Evolutionary conservation across 257 asterid genomes (phyloP), one percentile per base, ranked within the genome.

Genomic region (Catharanthus roseus): DNA sequence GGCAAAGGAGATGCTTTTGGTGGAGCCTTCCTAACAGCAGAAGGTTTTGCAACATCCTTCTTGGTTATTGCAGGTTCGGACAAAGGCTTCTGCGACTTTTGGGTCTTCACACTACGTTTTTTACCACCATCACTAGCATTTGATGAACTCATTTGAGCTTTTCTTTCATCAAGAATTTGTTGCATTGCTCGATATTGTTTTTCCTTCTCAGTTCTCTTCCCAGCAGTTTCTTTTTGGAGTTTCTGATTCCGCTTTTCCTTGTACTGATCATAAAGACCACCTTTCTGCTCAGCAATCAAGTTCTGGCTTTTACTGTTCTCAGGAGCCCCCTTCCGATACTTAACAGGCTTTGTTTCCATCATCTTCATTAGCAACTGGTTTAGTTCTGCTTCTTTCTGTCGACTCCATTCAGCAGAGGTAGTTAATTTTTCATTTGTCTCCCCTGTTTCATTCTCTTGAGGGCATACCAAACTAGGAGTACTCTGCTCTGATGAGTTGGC

Each of bases 351-450:
- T 11, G 93, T 88, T 79, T 95, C 97, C 91, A 86, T 86, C 99
- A 95, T 95, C 85, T 88, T 90, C 80, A 77, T 85, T 64, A 95
- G 79, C 81, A 91, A 78, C 80, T 95, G 95, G 69, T 90, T 85
- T 47, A 91, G 82, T 78, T 95, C 98, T 72, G 92, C 96, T 85
- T 95, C 98, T 82, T 88, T 92, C 80, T 88, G 92, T 38, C 88
- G 89, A 79, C 85, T 83, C 99, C 99, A 95, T 82, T 92, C 96
- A 45, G 89, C 91, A 26, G 97, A 90, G 70, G 80, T 75, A 73
- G 72, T 78, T 79, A 79, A 36, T 65, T 79, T 85, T 75, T 86
- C 89, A 75, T 71, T 65, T 71, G 55, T 78, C 31, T 76, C 91
- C 69, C 71, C 77, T 38, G 84, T 45, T 74, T 78, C 82, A 75